These are phyloP conservation scores for Acanthamoeba pearcei DNA, from an alignment of 208 protist species.

Conservation along the genomic window DNA sequence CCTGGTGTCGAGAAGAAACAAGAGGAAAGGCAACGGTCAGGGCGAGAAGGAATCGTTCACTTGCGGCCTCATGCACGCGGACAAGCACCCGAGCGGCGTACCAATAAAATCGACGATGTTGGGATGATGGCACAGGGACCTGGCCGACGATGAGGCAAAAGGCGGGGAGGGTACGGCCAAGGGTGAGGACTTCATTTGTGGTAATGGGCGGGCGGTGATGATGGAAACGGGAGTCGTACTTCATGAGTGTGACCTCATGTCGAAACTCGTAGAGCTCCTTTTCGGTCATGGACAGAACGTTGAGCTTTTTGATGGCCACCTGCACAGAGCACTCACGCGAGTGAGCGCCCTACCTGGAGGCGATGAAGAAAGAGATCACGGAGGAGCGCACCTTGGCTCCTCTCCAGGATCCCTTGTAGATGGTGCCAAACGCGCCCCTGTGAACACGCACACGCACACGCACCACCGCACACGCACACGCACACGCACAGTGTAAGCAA, in stretches of 20 bases:
- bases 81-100: no score
- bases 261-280: slow-evolving; percentile 38
- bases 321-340: no score
- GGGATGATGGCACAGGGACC: slow-evolving; percentile 25
- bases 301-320: slow-evolving; percentile 9
- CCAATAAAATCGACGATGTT: slow-evolving; percentile 45
- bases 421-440: slow-evolving; percentile 17
- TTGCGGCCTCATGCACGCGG: no score
- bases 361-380: no score
- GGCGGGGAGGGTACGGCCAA: not conserved
- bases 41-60: no score
- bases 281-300: slow-evolving; percentile 3
- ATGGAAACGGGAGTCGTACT: not conserved
- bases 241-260: slow-evolving; percentile 18
- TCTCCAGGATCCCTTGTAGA: slow-evolving; percentile 30
- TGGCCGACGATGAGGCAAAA: not conserved
- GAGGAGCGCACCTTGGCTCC: not conserved
- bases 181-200: not conserved
- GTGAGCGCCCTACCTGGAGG: no score
- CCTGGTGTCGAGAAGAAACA: no score
- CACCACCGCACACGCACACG: no score
- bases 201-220: no score
- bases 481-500: no score
- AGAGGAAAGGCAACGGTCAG: no score
- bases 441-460: no score